Base-by-base conservation (phyloP, 1,284 basidiomycete genomes). In the Hypsizygus ulmarius region DNA sequence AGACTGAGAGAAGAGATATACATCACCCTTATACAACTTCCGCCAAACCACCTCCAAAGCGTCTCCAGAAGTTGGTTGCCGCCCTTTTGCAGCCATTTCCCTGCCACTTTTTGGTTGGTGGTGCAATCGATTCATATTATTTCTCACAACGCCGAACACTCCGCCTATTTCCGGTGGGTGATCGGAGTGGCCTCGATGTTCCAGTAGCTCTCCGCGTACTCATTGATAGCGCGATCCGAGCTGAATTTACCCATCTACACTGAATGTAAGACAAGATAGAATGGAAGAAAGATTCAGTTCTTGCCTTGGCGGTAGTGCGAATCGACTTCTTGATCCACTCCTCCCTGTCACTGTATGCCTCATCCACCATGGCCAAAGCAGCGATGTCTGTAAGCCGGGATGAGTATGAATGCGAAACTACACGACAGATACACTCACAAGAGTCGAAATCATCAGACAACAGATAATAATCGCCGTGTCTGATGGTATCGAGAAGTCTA, bases 311-410 rank as follows among this genome's bases (percentile, higher is more conserved):
- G 0, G 86, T 81, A 3, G 90, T 93, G 43, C 79, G 69, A 65
- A 95, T 94, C 25, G 87, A 88, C 74, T 94, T 95, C 73, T 91
- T 90, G 67, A 85, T 80, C 94, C 94, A 97, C 57, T 87, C 87
- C 0, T 82, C 79, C 50, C 78, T 82, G 63, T 94, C 84, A 30
- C 74, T 71, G 71, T 91, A 96, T 1, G 89, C 87, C 59, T 90
- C 81, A 61, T 97, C 93, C 32, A 95, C 90, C 75, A 95, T 85
- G 47, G 71, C 72, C 50, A 93, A 75, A 7, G 93, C 92, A 50
- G 82, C 78, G 52, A 96, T 79, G 67, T 91, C 85, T 87, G 18
- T 52, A 55, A 1, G 47, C 44, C 21, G 41, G 15, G 29, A 54
- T 39, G 27, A 43, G 18, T 11, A 30, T 33, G 12, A 33, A 18